Conservation (phyloP, 768 basidiomycete species). For the Roridomyces roridus region DNA sequence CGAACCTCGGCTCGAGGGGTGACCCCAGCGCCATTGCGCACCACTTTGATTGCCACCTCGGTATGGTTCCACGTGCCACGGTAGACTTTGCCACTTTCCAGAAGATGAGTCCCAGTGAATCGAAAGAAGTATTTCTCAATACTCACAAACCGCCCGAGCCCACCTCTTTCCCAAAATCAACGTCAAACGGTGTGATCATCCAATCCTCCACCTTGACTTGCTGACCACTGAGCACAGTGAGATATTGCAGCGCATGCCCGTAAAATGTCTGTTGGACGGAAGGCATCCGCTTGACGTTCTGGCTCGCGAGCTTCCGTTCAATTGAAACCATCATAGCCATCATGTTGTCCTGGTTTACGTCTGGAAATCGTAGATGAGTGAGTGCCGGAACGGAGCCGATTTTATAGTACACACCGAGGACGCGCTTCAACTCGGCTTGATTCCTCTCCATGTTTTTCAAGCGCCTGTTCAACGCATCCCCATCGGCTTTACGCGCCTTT, state of each 20-base stretch:
- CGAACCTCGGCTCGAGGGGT: not conserved
- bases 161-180: too few relatives aligned
- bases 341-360: slow-evolving; percentile 6
- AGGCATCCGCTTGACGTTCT: not conserved
- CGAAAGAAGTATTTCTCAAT: not conserved
- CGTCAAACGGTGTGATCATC: slow-evolving; percentile 17
- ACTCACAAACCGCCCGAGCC: slow-evolving; percentile 13
- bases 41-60: slow-evolving; percentile 7
- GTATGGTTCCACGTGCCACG: slow-evolving; percentile 12
- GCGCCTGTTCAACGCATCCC: too few relatives aligned
- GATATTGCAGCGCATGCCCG: too few relatives aligned
- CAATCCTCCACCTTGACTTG: slow-evolving; percentile 4
- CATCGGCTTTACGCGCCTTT: too few relatives aligned
- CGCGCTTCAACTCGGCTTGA: too few relatives aligned
- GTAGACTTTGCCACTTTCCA: slow-evolving; percentile 3
- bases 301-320: too few relatives aligned
- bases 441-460: too few relatives aligned
- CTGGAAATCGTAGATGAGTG: too few relatives aligned
- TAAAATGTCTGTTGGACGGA: too few relatives aligned
- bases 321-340: too few relatives aligned
- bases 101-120: not conserved
- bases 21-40: not conserved
- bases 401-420: too few relatives aligned
- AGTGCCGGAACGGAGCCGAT: too few relatives aligned
- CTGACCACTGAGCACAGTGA: not conserved